Evolutionary conservation across 352 stramenopile genomes (phyloP).

Genomic region (Phytophthora quininea): DNA sequence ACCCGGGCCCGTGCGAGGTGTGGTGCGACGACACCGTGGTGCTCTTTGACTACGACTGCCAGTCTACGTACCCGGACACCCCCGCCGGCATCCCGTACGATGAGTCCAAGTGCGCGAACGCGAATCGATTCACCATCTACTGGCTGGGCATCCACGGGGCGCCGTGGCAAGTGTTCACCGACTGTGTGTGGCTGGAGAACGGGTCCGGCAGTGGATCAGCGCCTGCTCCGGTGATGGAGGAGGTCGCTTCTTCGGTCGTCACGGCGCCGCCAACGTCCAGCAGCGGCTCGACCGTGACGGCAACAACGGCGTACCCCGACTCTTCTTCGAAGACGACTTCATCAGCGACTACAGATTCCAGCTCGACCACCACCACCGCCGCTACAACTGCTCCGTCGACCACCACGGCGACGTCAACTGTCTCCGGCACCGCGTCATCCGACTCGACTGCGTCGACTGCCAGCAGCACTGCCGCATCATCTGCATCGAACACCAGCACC

Average conservation of each 20-base stretch:
- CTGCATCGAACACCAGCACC: neutral
- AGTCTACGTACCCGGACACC: slow-evolving; percentile 41
- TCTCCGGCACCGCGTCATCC: neutral
- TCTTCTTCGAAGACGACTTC: slow-evolving; percentile 11
- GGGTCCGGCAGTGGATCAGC: slow-evolving; percentile 20
- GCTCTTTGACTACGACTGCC: slow-evolving; percentile 52
- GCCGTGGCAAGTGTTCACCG: slow-evolving; percentile 61
- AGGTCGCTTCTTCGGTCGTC: slow-evolving; percentile 16
- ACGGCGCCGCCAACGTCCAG: slow-evolving; percentile 24
- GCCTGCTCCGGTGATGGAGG: slow-evolving; percentile 23
- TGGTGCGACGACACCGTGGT: slow-evolving; percentile 62
- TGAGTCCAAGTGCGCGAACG: slow-evolving; percentile 39
- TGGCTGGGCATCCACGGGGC: slow-evolving; percentile 54
- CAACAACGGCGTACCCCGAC: slow-evolving; percentile 30
- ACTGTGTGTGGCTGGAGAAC: slow-evolving; percentile 56
- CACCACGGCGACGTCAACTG: neutral
- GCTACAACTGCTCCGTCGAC: slow-evolving; percentile 3
- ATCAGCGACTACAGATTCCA: slow-evolving; percentile 5
- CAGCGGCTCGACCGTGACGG: slow-evolving; percentile 25
- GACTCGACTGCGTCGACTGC: slow-evolving; percentile 2
- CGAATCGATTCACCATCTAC: slow-evolving; percentile 51
- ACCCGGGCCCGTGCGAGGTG: slow-evolving; percentile 57
- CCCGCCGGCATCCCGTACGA: slow-evolving; percentile 47
- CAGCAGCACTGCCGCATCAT: no score
- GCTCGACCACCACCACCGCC: neutral